These are phyloP conservation scores for Colletotrichum noveboracense DNA, from an alignment of 2,329 filamentous ascomycete species.

Conservation along the genomic window DNA sequence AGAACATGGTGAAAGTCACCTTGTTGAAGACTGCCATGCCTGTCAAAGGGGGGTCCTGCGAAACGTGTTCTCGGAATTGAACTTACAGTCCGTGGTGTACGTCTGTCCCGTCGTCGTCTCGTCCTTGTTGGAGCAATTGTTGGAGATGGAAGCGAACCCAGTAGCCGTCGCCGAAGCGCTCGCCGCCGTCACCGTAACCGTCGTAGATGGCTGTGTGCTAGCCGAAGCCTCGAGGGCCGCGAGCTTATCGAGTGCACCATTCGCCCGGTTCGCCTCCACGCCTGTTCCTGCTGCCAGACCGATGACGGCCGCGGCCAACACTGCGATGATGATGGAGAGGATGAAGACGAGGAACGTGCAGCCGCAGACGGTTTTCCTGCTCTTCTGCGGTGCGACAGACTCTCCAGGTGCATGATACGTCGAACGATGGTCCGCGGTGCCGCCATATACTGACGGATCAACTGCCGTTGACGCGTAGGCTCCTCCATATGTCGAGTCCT, in stretches of 20 bases:
- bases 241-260: slow-evolving; percentile 37
- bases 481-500: slow-evolving; percentile 6
- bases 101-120: slow-evolving; percentile 38
- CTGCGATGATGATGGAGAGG: slow-evolving; percentile 43
- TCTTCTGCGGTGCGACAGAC: not conserved
- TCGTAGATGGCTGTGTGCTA: slow-evolving; percentile 15
- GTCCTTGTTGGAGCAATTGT: slow-evolving; percentile 42
- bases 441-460: slow-evolving; percentile 13
- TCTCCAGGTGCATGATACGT: not conserved
- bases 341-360: slow-evolving; percentile 44
- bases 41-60: not conserved
- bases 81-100: slow-evolving; percentile 45
- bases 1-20: slow-evolving; percentile 45
- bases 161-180: slow-evolving; percentile 30
- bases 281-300: slow-evolving; percentile 51
- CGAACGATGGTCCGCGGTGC: not conserved
- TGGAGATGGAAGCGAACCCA: slow-evolving; percentile 37
- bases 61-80: not conserved
- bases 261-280: slow-evolving; percentile 43
- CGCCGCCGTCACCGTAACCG: slow-evolving; percentile 18
- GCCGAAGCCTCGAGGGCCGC: slow-evolving; percentile 30
- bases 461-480: not conserved
- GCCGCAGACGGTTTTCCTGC: slow-evolving; percentile 14
- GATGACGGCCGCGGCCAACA: slow-evolving; percentile 45
- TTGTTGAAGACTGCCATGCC: slow-evolving; percentile 38